Evolutionary conservation across 1,139 yeast species (phyloP), one percentile per base, ranked within the genome.

Genomic region (Sporopachydermia cereana): DNA sequence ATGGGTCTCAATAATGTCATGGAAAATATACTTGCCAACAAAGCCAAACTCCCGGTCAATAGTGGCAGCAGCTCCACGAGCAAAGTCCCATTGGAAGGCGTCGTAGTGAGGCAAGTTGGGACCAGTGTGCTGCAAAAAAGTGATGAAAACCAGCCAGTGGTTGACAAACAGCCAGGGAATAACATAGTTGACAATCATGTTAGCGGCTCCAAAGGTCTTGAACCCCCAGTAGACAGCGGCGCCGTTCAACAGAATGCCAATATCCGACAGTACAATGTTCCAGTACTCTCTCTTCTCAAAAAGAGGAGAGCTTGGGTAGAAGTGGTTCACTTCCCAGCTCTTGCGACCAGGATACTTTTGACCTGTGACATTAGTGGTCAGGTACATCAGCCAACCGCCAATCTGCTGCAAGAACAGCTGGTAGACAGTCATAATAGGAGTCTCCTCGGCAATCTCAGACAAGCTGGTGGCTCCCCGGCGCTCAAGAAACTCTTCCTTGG

Each of bases 141-240:
- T 84, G 59, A 84, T 83, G 64, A 82, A 81, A 41, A 84, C 94
- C 57, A 84, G 73, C 94, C 95, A 84, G 67, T 84, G 93, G 74
- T 84, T 84, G 50, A 83, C 89, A 72, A 82, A 78, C 47, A 79
- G 54, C 74, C 82, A 84, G 46, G 95, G 95, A 47, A 83, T 59
- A 51, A 80, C 70, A 83, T 88, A 84, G 68, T 81, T 75, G 55
- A 84, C 73, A 48, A 74, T 59, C 62, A 81, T 70, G 60, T 76
- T 75, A 67, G 77, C 76, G 46, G 68, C 69, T 41, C 94, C 93
- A 58, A 72, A 77, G 50, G 65, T 63, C 58, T 72, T 68, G 63
- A 75, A 71, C 79, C 88, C 79, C 51, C 73, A 67, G 68, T 79
- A 80, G 53, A 81, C 72, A 36, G 69, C 72, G 42, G 74, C 60